Evolutionary conservation across 495 filamentous ascomycete species (phyloP), one percentile per base, ranked within the genome.

Genomic region (Lichenothelia convexa): DNA sequence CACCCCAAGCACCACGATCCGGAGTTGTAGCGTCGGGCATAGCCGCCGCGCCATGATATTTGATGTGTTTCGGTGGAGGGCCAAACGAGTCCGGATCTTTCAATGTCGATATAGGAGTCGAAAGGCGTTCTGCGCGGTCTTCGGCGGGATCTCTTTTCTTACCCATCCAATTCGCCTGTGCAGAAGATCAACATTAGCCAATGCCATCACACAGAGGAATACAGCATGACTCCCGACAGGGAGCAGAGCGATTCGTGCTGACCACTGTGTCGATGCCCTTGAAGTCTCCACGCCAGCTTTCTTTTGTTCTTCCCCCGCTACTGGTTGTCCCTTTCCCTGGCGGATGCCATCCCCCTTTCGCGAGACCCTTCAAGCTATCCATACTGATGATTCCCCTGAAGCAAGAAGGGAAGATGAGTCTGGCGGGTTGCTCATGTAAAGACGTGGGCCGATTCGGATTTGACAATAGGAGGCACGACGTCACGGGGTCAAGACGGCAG

Each of bases 61-160:
- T 66, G 46, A 65, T 53, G 42, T 70, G 66, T 43, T 77, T 92
- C 3, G 87, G 87, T 16, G 87, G 87, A 22, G 87, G 82, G 2
- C 70, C 83, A 53, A 97, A 94, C 9, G 75, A 67, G 0, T 71
- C 52, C 1, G 89, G 87, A 53, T 97, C 89, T 47, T 77, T 75
- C 15, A 97, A 63, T 2, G 77, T 64, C 3, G 73, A 67, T n/a
- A 92, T 53, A 2, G 89, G 87, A 4, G 63, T 60, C 13, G 82
- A 71, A 43, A 68, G 59, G 48, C 78, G 65, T 3, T 65, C 53
- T 40, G 45, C 47, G 43, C 42, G 19, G 13, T 48, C 45, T 26
- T 62, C 57, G 45, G 43, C 47, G 20, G 31, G 53, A 37, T 36
- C 58, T 54, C 60, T 68, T 57, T 63, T 45, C 26, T 51, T 58